Percentiles rank a stretch among this genome's conserved stretches.
phyloP scores from a whole-genome alignment of 768 basidiomycete species.

The Coprinopsis cinerea region DNA sequence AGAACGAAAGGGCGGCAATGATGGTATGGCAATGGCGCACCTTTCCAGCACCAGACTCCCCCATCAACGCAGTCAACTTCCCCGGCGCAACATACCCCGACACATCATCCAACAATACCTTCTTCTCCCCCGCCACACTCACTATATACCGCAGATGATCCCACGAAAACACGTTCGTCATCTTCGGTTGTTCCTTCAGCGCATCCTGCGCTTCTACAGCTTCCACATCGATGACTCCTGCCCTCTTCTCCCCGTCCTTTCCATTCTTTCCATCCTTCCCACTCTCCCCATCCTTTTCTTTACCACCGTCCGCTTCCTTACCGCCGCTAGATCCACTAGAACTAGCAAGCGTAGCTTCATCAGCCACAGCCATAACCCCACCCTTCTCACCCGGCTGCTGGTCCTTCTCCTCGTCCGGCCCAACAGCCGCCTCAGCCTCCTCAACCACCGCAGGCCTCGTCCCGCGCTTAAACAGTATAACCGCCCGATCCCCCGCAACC shows the following conservation, averaged over 20 bases:
- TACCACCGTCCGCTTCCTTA: no score
- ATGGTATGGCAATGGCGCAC: conserved; percentile 28
- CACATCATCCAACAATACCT: conserved; percentile 60
- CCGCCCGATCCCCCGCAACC: conserved; percentile 27
- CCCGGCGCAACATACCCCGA: conserved; percentile 81
- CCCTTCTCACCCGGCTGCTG: no score
- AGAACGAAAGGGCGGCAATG: not conserved
- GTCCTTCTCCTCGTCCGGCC: conserved; percentile 18
- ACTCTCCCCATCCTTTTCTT: no score
- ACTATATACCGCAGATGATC: conserved; percentile 64
- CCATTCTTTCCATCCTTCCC: no score
- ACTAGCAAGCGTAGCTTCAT: no score
- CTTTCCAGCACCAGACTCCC: conserved; percentile 43
- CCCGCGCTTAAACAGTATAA: conserved; percentile 65
- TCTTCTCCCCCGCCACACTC: conserved; percentile 38
- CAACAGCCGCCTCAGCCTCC: conserved; percentile 28
- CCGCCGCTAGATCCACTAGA: no score
- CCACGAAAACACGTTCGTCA: conserved; percentile 76
- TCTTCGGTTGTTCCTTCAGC: conserved; percentile 35
- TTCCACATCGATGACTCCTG: no score
- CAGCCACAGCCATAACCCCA: no score
- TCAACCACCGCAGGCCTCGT: conserved; percentile 27
- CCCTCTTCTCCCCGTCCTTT: no score
- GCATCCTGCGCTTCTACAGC: conserved; percentile 23
- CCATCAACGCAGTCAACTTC: conserved; percentile 76